Evolutionary conservation across 1,139 yeast species (phyloP).

Genomic region (Pichia sp.): DNA sequence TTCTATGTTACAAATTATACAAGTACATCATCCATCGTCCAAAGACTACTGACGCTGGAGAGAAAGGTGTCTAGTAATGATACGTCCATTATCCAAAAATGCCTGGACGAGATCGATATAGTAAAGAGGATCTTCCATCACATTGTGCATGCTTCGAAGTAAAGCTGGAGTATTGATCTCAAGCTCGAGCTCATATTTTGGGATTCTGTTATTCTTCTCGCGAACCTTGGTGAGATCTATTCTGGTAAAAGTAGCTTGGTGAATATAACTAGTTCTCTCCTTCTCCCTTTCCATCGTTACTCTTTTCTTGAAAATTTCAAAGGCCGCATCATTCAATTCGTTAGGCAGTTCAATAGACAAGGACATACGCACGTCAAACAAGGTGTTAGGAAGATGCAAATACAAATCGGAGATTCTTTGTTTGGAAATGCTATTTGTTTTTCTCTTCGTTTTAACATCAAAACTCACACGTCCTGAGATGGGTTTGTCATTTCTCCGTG

Average conservation of each 20-base stretch:
- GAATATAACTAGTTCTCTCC: conserved; percentile 57
- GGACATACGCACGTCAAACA: conserved; percentile 71
- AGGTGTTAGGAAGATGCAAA: conserved; percentile 68
- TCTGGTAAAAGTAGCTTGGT: conserved; percentile 60
- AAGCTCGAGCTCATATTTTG: conserved; percentile 57
- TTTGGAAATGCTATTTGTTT: conserved; percentile 63
- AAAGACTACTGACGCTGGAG: conserved; percentile 15
- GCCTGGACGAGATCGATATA: conserved; percentile 68
- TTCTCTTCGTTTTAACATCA: conserved; percentile 61
- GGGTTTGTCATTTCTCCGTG: conserved; percentile 44
- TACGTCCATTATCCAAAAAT: conserved; percentile 63
- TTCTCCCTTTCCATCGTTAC: conserved; percentile 49
- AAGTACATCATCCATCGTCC: too few species aligned
- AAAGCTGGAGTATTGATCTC: conserved; percentile 67
- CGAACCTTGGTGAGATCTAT: conserved; percentile 64
- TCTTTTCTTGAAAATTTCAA: conserved; percentile 40
- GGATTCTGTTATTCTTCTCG: conserved; percentile 22
- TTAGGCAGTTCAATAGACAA: conserved; percentile 72
- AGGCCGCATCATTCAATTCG: conserved; percentile 42
- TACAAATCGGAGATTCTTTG: conserved; percentile 63
- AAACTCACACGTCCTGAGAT: conserved; percentile 56
- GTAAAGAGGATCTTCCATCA: conserved; percentile 47
- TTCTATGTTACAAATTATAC: too few species aligned
- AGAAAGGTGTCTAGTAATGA: conserved; percentile 37
- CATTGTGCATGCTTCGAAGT: conserved; percentile 51